Base-by-base conservation (phyloP, 2,329 filamentous ascomycete genomes). In the Colletotrichum orbiculare region DNA sequence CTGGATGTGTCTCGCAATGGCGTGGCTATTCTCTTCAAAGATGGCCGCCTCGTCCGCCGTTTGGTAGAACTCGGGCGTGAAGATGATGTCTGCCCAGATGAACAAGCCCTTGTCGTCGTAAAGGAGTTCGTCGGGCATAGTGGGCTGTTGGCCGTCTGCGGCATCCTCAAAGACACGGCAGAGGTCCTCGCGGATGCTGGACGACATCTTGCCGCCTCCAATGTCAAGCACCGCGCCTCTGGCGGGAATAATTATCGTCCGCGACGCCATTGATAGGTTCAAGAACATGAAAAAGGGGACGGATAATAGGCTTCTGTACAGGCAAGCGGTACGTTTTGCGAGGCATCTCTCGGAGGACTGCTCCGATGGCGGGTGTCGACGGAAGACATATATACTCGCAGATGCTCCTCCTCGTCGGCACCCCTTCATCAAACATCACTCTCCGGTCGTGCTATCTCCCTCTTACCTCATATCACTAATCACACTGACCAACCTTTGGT, bases 31-130 rank as follows among this genome's bases (percentile, higher is more conserved):
- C 53, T 68, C 59, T 41, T 77, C 69, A 39, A 81, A 76, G 2
- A 81, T 67, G 8, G 66, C 69, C 17, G 77, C 77, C 70, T 81
- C 79, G 41, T 81, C 78, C 37, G 76, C 73, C 3, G 78, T 79
- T 64, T 81, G 79, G 62, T 81, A 81, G 63, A 79, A 80, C 45
- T 79, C 73, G 2, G 72, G 69, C 1, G 72, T 77, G 66, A 73
- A 77, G 58, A 81, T 80, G 61, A 81, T 79, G 9, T 78, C 62
- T 49, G 78, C 78, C 79, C 79, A 81, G 65, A 80, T 78, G 6
- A 70, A 68, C 52, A 80, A 70, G 2, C 79, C 79, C 6, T 70
- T 54, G 56, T 79, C 78, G 62, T 77, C 72, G 65, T 81, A 81
- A 49, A 81, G 70, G 43, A 79, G 69, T 69, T 81, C 78, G 53